Evolutionary conservation across 176 grass and related monocot genomes (phyloP), one percentile per base, ranked within the genome.

Genomic region (Oryza punctata): DNA sequence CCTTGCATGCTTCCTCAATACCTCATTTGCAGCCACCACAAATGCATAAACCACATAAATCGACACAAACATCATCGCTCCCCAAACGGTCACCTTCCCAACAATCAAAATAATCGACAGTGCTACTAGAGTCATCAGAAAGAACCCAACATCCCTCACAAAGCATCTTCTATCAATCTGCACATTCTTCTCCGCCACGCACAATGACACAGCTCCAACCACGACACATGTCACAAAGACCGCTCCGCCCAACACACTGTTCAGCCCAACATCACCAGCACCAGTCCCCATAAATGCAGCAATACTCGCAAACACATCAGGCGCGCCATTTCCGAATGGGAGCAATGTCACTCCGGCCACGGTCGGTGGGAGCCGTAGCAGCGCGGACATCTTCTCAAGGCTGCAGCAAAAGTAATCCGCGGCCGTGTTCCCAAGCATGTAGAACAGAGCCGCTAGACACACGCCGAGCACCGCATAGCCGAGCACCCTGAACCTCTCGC

Each of bases 331-430:
- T 72, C 96, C 96, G 63, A 99, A 90, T 11, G 96, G 96, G 30
- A 99, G 93, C 66, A 99, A 70, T 0, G 96, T 94, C 7, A 99
- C 96, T 8, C 96, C 96, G 3, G 96, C 93, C 69, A 99, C 89
- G 0, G 96, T 99, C 0, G 96, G 93, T 8, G 96, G 96, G 24
- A 99, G 86, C 54, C 87, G 71, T 50, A 99, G 83, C 73, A 99
- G 89, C 0, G 68, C 91, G 0, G 96, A 96, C 70, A 99, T 94
- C 91, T 99, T 99, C 88, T 99, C 96, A 0, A 99, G 83, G 76
- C 93, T 99, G 85, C 93, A 99, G 79, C 96, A 99, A 85, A 99
- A 99, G 85, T 94, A 99, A 71, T 99, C 96, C 0, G 96, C 96
- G 0, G 96, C 96, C 3, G 96, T 99, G 73, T 99, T 99, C 7